These are phyloP conservation scores for Durotheca rogersii DNA, from an alignment of 495 filamentous ascomycete species.

Conservation along the genomic window DNA sequence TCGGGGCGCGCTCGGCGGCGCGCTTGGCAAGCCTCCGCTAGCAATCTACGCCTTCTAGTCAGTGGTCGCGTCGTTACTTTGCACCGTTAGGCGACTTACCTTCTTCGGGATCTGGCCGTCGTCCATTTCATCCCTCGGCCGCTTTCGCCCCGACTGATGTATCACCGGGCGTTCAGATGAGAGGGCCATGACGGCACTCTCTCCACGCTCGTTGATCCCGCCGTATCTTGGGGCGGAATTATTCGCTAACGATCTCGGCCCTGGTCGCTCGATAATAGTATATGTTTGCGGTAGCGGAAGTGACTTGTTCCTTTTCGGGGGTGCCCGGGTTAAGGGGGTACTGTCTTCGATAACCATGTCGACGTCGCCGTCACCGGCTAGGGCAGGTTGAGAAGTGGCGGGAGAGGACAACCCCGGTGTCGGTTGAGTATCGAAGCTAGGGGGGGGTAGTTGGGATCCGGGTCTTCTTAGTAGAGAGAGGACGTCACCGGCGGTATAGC, in stretches of 20 bases:
- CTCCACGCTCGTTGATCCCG: conserved; percentile 32
- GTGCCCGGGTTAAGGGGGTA: conserved; percentile 10
- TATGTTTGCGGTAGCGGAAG: conserved; percentile 29
- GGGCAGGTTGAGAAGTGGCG: background rate
- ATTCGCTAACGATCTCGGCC: conserved; percentile 1
- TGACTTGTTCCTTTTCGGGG: conserved; percentile 27
- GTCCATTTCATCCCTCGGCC: conserved; percentile 32
- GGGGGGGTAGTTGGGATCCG: conserved; percentile 22
- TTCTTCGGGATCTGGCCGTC: conserved; percentile 36
- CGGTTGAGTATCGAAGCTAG: conserved; percentile 15
- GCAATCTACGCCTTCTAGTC: conserved; percentile 20
- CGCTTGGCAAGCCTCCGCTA: conserved; percentile 10
- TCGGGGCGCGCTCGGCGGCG: conserved; percentile 29
- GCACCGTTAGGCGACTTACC: conserved; percentile 24
- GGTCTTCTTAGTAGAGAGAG: conserved; percentile 45
- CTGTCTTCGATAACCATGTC: conserved; percentile 34
- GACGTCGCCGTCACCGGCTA: background rate
- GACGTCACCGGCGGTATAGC: conserved; percentile 74
- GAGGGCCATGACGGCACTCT: conserved; percentile 20
- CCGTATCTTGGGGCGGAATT: conserved; percentile 7
- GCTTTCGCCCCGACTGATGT: conserved; percentile 36
- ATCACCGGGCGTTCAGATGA: conserved; percentile 28
- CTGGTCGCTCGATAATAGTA: conserved; percentile 21
- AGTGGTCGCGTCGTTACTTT: conserved; percentile 7
- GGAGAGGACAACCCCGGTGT: conserved; percentile 1